phyloP scores from a whole-genome alignment of 495 filamentous ascomycete genomes.

The Talaromyces ruber region DNA sequence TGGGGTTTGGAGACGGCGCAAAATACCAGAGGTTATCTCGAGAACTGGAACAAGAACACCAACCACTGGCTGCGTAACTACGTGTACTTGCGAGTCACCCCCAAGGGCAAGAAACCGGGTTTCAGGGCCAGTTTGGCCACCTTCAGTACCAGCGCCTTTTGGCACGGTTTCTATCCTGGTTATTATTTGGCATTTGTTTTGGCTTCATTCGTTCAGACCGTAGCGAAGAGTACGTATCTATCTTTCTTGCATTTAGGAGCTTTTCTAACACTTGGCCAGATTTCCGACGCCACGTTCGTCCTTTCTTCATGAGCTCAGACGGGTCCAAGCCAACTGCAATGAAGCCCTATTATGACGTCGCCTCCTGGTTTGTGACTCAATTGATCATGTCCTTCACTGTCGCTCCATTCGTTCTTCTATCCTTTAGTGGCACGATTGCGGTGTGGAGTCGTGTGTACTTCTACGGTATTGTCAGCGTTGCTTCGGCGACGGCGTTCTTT shows the following conservation, averaged over 20 bases:
- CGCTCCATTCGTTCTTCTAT: conserved; percentile 75
- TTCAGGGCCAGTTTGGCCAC: conserved; percentile 93
- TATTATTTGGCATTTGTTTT: conserved; percentile 91
- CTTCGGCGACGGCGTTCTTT: conserved; percentile 62
- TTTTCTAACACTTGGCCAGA: conserved; percentile 39
- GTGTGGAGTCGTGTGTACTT: conserved; percentile 87
- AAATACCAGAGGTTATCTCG: conserved; percentile 82
- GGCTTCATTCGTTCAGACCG: conserved; percentile 82
- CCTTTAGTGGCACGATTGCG: conserved; percentile 52
- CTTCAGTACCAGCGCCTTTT: conserved; percentile 87
- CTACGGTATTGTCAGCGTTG: conserved; percentile 67
- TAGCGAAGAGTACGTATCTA: conserved; percentile 70
- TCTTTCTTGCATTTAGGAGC: not conserved
- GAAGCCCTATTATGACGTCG: conserved; percentile 83
- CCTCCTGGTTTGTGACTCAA: conserved; percentile 75
- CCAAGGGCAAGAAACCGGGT: conserved; percentile 90
- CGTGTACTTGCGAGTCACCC: conserved; percentile 90
- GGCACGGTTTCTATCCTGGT: conserved; percentile 96
- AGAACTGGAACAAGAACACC: conserved; percentile 96
- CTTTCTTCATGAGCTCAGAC: conserved; percentile 81
- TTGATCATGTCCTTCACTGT: conserved; percentile 72
- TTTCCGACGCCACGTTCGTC: conserved; percentile 79
- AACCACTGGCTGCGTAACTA: conserved; percentile 97
- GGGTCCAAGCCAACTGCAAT: conserved; percentile 52
- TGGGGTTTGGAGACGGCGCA: conserved; percentile 78